Percentiles rank a stretch among this genome's conserved stretches.
phyloP scores from a whole-genome alignment of 73 alveolate species.

The Tetrahymena thermophila region DNA sequence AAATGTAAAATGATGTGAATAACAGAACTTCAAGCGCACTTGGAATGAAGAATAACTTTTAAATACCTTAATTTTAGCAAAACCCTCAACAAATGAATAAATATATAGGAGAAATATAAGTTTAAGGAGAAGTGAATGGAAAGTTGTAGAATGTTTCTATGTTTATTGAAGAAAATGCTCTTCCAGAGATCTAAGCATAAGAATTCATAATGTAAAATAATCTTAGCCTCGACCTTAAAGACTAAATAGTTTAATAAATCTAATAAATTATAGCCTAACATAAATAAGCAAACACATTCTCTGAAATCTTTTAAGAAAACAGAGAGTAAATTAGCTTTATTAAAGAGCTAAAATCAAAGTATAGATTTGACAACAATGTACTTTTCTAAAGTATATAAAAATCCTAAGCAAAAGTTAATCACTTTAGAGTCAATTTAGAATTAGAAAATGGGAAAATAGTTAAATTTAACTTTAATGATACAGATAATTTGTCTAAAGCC shows the following conservation, averaged over 20 bases:
- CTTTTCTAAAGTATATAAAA: not conserved
- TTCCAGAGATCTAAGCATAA: not conserved
- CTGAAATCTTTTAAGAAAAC: not conserved
- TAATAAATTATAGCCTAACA: not conserved
- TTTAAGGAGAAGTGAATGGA: not conserved
- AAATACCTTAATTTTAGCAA: not conserved
- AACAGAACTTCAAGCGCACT: not conserved
- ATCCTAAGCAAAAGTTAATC: not conserved
- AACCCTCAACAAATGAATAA: not conserved
- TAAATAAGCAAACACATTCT: not conserved
- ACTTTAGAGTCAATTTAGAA: not conserved
- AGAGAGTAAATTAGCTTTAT: not conserved
- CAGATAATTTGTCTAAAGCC: not conserved
- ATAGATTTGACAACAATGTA: not conserved
- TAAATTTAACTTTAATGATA: not conserved
- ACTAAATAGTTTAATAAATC: not conserved
- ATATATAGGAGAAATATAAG: not conserved
- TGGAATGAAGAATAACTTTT: too few relatives aligned
- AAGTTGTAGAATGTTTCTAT: not conserved
- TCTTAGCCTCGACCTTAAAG: not conserved
- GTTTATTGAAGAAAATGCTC: not conserved
- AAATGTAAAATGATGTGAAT: not conserved
- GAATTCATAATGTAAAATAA: not conserved
- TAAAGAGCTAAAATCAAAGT: not conserved
- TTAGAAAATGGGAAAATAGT: not conserved